These are phyloP conservation scores for Ramalina peruviana DNA, from an alignment of 495 filamentous ascomycete genomes.

Conservation along the genomic window DNA sequence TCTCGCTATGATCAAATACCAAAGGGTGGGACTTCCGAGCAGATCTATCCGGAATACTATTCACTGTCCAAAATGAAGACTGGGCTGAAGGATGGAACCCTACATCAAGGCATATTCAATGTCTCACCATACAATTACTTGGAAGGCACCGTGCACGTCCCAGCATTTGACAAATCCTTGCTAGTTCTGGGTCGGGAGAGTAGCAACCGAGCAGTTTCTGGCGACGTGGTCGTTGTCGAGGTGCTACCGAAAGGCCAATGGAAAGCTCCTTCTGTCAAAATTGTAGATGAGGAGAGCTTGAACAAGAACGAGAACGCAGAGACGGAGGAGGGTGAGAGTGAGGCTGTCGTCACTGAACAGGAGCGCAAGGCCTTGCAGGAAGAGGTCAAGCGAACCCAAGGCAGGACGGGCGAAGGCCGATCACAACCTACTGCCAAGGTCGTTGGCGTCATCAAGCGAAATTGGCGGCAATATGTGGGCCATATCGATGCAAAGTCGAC, in stretches of 20 bases:
- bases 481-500: constrained; percentile 82
- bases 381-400: constrained; percentile 76
- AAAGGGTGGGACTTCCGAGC: constrained; percentile 48
- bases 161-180: constrained; percentile 77
- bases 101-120: constrained; percentile 91
- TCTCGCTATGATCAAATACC: constrained; percentile 50
- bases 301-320: constrained; percentile 90
- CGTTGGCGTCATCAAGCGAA: constrained; percentile 83
- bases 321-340: constrained; percentile 55
- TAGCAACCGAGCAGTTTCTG: constrained; percentile 84
- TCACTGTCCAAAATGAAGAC: constrained; percentile 92
- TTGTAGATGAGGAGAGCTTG: constrained; percentile 85
- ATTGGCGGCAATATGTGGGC: constrained; percentile 96
- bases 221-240: constrained; percentile 85
- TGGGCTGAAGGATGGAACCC: constrained; percentile 64
- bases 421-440: constrained; percentile 86
- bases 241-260: constrained; percentile 86
- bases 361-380: constrained; percentile 79
- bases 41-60: constrained; percentile 74
- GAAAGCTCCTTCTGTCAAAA: constrained; percentile 88
- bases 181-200: constrained; percentile 88
- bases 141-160: constrained; percentile 78
- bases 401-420: constrained; percentile 58
- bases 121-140: constrained; percentile 96
- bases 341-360: constrained; percentile 65